Percentiles rank a stretch among this genome's conserved stretches.
These are phyloP conservation scores for Carex myosuroides DNA, from an alignment of 176 grass and related monocot genomes.

Conservation along the genomic window DNA sequence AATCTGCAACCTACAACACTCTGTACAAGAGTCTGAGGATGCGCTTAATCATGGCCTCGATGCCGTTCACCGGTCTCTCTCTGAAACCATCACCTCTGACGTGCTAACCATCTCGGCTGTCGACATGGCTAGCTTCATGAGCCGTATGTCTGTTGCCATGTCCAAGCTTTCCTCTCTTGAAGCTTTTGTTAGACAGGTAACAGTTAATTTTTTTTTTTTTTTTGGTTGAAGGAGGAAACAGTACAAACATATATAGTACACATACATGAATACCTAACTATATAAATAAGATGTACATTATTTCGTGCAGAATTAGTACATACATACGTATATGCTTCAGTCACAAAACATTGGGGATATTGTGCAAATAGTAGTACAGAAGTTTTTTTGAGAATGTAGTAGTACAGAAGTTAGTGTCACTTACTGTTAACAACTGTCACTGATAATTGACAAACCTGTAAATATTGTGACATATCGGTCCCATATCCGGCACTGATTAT, in stretches of 20 bases:
- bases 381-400: no score
- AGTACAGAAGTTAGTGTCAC: no score
- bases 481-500: no score
- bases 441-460: no score
- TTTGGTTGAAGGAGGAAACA: no score
- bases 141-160: slow-evolving; percentile 44
- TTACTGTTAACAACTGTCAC: no score
- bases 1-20: slow-evolving; percentile 55
- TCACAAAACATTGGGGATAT: background rate
- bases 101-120: slow-evolving; percentile 16
- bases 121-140: slow-evolving; percentile 32
- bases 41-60: slow-evolving; percentile 36
- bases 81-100: slow-evolving; percentile 37
- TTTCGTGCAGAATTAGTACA: background rate
- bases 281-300: background rate
- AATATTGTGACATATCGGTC: no score
- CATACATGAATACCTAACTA: background rate
- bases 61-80: slow-evolving; percentile 34
- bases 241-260: background rate
- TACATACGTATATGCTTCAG: background rate
- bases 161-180: slow-evolving; percentile 48
- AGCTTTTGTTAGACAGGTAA: slow-evolving; percentile 52
- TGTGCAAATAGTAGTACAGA: no score
- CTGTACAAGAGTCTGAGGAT: slow-evolving; percentile 47
- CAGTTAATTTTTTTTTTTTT: background rate